Base-by-base conservation (phyloP, 352 stramenopile species). In the Phytopythium boreale region DNA sequence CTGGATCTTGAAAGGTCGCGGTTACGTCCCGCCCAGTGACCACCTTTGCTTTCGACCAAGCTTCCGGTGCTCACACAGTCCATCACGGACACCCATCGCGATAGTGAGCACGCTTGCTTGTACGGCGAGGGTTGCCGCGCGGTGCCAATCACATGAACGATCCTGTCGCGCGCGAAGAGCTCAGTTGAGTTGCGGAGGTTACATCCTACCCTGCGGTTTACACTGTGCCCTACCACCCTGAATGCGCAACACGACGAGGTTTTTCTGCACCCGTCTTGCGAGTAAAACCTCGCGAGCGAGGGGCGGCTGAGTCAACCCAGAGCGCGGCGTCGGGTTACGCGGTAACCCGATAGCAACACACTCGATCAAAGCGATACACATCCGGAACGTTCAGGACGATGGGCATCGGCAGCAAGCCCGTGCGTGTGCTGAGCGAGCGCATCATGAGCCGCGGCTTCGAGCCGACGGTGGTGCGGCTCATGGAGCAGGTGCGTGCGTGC, bases 391-490 rank as follows among this genome's bases (percentile, higher is more conserved):
- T 20, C 29, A 69, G 37, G n/a, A 29, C 44, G 22, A 26, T 36
- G 58, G 46, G n/a, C 56, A 76, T 83, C 71, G 47, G 74, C 27
- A 77, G 62, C 53, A 84, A 84, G 65, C 83, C 83, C 27, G 84
- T 94, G 56, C 83, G 85, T 53, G 83, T 92, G 69, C 77, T 94
- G 59, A 94, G 83, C 66, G 85, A 94, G 71, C 83, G 85, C 65
- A 80, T 94, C 67, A 94, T 92, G 85, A 84, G 67, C 61, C 83
- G 84, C 51, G 85, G 85, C 71, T 94, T 94, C 64, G 85, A 94
- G 65, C 83, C 85, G 31, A 92, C 85, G 29, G 85, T 94, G 57
- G 70, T 74, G 43, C 83, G 85, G 29, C 77, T 93, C 24, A 93
- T 93, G 84, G 84, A 93, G 63, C 88, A 89, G 39, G 84, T 90